These are phyloP conservation scores for Calonectria montana DNA, from an alignment of 2,329 filamentous ascomycete genomes.

Conservation along the genomic window DNA sequence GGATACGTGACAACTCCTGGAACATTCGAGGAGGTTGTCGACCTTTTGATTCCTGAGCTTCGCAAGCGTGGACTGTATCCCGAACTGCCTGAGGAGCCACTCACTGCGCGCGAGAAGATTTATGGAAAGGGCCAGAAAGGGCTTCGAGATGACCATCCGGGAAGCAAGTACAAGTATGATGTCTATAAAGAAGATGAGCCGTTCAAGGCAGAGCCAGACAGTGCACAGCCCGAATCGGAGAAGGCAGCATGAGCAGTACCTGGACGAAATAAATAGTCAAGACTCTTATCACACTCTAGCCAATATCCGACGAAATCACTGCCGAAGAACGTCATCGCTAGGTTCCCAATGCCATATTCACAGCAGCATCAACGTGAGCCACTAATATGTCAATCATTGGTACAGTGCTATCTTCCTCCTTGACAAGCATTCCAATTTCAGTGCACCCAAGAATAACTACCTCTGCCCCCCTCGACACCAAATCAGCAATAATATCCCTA, in stretches of 20 bases:
- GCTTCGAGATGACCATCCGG: slow-evolving; percentile 68
- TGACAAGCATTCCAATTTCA: neutral
- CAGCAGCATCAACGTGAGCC: neutral
- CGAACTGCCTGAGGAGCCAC: slow-evolving; percentile 44
- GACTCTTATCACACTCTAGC: neutral
- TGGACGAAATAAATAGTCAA: neutral
- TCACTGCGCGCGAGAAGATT: slow-evolving; percentile 69
- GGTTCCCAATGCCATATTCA: neutral
- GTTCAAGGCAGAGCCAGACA: neutral
- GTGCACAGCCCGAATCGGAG: neutral
- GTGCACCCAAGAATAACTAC: neutral
- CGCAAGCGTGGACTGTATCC: slow-evolving; percentile 44
- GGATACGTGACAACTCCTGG: slow-evolving; percentile 57
- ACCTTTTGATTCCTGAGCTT: slow-evolving; percentile 46
- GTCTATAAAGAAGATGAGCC: slow-evolving; percentile 65
- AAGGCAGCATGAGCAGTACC: neutral
- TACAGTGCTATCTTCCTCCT: neutral
- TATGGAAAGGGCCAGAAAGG: slow-evolving; percentile 69
- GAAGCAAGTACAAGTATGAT: slow-evolving; percentile 70
- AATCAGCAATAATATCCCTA: neutral
- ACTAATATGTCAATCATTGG: neutral
- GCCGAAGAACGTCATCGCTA: neutral
- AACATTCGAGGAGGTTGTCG: slow-evolving; percentile 47
- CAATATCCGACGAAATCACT: neutral
- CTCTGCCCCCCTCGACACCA: neutral